These are phyloP conservation scores for Microthlaspi erraticum DNA, from an alignment of 345 rosid species.

Conservation along the genomic window DNA sequence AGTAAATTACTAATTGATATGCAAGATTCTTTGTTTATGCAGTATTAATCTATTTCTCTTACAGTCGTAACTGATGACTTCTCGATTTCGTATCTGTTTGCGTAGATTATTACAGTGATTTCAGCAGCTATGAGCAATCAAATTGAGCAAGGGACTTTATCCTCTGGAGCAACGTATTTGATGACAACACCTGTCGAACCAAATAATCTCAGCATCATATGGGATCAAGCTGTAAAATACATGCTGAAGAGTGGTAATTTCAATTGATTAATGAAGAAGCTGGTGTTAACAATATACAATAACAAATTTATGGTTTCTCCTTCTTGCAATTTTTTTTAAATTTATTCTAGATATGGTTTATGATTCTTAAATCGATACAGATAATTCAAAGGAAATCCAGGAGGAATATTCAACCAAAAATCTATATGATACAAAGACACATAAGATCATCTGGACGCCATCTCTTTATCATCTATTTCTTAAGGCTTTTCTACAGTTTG, in stretches of 20 bases:
- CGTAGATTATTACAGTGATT: constrained; percentile 56
- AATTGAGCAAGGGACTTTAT: constrained; percentile 45
- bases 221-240: constrained; percentile 44
- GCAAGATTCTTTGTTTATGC: not conserved
- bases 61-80: not conserved
- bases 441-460: constrained; percentile 61
- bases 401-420: not conserved
- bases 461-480: constrained; percentile 54
- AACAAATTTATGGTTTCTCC: not conserved
- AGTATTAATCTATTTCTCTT: not conserved
- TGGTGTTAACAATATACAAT: not conserved
- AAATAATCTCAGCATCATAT: constrained; percentile 50
- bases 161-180: constrained; percentile 52
- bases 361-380: not conserved
- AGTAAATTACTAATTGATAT: not conserved
- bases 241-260: constrained; percentile 46
- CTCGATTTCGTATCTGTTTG: not conserved
- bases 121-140: constrained; percentile 55
- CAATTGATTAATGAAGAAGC: not conserved
- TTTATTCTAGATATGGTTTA: not conserved
- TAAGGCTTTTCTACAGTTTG: constrained; percentile 53
- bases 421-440: constrained; percentile 40
- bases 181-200: constrained; percentile 52
- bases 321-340: not conserved
- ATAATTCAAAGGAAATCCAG: not conserved